Base-by-base conservation (phyloP, 2,329 filamentous ascomycete genomes). In the Hymenoscyphus albidus region DNA sequence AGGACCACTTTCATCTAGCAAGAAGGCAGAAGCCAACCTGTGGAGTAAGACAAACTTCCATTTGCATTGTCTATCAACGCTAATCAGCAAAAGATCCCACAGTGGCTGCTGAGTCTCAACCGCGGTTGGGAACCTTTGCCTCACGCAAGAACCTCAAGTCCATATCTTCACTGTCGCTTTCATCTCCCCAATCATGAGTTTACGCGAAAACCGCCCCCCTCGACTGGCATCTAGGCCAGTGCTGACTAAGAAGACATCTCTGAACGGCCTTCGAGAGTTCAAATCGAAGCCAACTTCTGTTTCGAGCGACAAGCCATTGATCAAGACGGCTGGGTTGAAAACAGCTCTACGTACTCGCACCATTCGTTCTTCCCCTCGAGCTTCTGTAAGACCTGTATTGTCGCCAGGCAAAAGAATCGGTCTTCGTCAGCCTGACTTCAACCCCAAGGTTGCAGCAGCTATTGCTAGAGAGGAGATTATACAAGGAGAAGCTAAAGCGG, bases 231-330 rank as follows among this genome's bases (percentile, higher is more conserved):
- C 62, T 18, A 18, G 56, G 60, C 55, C 59, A 18, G 32, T 40
- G 9, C 55, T 62, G 13, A 39, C 58, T 10, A 62, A 62, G 42
- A 59, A 51, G 18, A 54, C 54, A 5, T 62, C 61, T 48, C 58
- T 40, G 22, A 32, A 55, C 16, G 22, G 48, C 48, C 51, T 65
- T 22, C 61, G 61, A 42, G 59, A 44, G 31, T 13, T 58, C 18
- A 65, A 65, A 39, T 18, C 39, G 10, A 54, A 60, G 22, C 58
- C 58, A 13, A 61, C 55, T 38, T 16, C 32, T 31, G 12, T 54
- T 5, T 48, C 55, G n/a, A 48, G 9, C 44, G 39, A 35, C 44
- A 64, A 61, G 40, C 38, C 62, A n/a, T 32, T 40, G 18, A n/a
- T 51, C 44, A 51, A 51, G 44, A 51, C 44, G 22, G 14, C 44